A percentile compares a stretch with the other conserved stretches of the same genome.
Evolutionary conservation across 2,329 filamentous ascomycete species (phyloP).

Genomic region (Pseudopyricularia cyperi): DNA sequence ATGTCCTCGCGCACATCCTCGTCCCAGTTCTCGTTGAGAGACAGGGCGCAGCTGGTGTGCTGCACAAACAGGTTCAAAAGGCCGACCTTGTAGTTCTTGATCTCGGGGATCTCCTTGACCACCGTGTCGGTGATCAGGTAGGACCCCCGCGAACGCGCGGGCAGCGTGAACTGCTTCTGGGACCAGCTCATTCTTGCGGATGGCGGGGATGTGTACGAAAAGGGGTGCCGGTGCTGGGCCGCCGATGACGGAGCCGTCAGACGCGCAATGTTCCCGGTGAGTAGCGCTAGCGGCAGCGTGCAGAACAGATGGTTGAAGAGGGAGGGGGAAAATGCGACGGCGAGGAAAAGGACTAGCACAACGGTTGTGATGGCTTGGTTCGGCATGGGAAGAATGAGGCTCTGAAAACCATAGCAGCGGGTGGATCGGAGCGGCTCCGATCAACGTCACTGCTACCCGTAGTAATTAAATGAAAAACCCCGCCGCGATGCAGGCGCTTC

Average conservation of each 20-base stretch:
- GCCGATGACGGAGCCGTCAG: constrained; percentile 6
- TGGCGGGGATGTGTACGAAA: constrained; percentile 17
- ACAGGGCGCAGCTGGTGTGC: constrained; percentile 85
- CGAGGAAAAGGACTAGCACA: constrained; percentile 31
- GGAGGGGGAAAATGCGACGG: constrained; percentile 37
- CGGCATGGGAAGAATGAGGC: constrained; percentile 17
- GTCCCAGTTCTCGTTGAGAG: constrained; percentile 87
- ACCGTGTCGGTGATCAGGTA: constrained; percentile 83
- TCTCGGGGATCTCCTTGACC: constrained; percentile 59
- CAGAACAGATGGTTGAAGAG: constrained; percentile 36
- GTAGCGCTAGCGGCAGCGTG: constrained; percentile 30
- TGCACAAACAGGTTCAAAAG: constrained; percentile 85
- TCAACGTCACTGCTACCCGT: too few relatives aligned
- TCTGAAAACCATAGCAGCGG: not conserved
- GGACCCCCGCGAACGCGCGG: constrained; percentile 62
- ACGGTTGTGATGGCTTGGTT: constrained; percentile 20
- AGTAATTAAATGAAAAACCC: too few relatives aligned
- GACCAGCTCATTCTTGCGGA: constrained; percentile 53
- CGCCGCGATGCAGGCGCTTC: too few relatives aligned
- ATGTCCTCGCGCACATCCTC: constrained; percentile 81
- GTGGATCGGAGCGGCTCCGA: not conserved
- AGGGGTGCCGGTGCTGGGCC: constrained; percentile 6
- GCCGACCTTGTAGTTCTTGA: constrained; percentile 72
- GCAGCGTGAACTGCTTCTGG: constrained; percentile 76
- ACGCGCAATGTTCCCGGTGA: constrained; percentile 10